Conservation (phyloP, 1,139 yeast genomes). For the Pneumocystis oryctolagi region DNA sequence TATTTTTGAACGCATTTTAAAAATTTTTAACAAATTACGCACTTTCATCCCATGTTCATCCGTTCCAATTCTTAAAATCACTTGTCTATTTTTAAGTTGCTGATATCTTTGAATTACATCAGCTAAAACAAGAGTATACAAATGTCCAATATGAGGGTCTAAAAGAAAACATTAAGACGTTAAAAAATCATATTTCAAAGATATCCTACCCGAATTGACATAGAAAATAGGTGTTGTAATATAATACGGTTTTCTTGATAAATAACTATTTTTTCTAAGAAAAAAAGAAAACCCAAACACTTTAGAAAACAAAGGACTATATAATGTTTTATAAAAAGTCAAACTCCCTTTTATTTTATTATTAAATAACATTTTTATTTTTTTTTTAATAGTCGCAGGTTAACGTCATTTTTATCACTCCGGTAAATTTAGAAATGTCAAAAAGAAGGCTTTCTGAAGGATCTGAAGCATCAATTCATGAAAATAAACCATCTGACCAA, state of each 20-base stretch:
- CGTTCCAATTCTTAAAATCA: slow-evolving; percentile 74
- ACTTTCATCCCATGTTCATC: slow-evolving; percentile 88
- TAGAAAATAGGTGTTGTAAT: slow-evolving; percentile 90
- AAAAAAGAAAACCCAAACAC: background rate
- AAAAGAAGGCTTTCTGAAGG: background rate
- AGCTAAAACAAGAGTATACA: slow-evolving; percentile 72
- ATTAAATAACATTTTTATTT: background rate
- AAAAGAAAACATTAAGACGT: background rate
- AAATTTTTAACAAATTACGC: background rate
- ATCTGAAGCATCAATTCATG: background rate
- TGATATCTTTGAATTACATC: slow-evolving; percentile 73
- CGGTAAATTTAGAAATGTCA: background rate
- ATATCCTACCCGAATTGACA: slow-evolving; percentile 52
- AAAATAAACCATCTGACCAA: background rate
- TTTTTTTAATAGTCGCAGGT: background rate
- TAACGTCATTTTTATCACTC: background rate
- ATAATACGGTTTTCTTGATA: slow-evolving; percentile 26
- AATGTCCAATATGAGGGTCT: slow-evolving; percentile 83
- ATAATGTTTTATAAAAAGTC: background rate
- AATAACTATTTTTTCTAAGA: background rate
- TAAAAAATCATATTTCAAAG: background rate
- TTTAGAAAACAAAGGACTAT: background rate
- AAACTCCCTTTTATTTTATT: background rate
- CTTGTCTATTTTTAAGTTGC: slow-evolving; percentile 27
- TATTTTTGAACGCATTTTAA: background rate